Conservation (phyloP, 2,329 filamentous ascomycete genomes). For the Trichoderma breve region DNA sequence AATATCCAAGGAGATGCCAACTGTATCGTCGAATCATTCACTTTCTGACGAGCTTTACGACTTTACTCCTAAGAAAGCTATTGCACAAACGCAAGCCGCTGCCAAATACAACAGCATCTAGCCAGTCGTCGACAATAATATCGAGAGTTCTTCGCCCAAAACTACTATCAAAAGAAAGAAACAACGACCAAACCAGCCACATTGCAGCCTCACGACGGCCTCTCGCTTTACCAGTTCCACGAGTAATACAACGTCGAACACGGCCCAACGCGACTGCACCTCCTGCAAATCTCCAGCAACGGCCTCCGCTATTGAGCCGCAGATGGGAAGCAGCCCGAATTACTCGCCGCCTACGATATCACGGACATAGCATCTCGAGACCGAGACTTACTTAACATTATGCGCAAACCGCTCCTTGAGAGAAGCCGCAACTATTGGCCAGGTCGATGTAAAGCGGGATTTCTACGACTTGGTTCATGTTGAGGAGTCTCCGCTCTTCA, state of each 20-base stretch:
- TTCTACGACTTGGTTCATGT: conserved; percentile 67
- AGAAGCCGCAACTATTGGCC: conserved; percentile 53
- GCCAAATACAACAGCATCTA: background rate
- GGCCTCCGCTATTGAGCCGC: conserved; percentile 75
- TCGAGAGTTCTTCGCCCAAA: background rate
- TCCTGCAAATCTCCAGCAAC: conserved; percentile 70
- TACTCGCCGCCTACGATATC: conserved; percentile 80
- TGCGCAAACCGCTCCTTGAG: conserved; percentile 55
- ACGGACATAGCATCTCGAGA: conserved; percentile 70
- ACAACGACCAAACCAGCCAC: conserved; percentile 54
- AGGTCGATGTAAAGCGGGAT: conserved; percentile 63
- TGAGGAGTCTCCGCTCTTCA: conserved; percentile 55
- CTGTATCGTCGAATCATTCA: background rate
- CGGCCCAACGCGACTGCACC: conserved; percentile 73
- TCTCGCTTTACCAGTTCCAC: conserved; percentile 70
- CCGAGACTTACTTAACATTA: conserved; percentile 66
- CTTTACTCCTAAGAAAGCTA: background rate
- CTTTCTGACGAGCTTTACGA: background rate
- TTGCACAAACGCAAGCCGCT: background rate
- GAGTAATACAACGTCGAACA: conserved; percentile 96
- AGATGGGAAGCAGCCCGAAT: conserved; percentile 63
- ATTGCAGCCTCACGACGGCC: conserved; percentile 71
- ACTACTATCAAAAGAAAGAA: background rate
- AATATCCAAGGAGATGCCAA: background rate
- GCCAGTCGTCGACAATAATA: no score